These are phyloP conservation scores for Cucumis melo DNA, from an alignment of 306 rosid genomes.

Conservation along the genomic window DNA sequence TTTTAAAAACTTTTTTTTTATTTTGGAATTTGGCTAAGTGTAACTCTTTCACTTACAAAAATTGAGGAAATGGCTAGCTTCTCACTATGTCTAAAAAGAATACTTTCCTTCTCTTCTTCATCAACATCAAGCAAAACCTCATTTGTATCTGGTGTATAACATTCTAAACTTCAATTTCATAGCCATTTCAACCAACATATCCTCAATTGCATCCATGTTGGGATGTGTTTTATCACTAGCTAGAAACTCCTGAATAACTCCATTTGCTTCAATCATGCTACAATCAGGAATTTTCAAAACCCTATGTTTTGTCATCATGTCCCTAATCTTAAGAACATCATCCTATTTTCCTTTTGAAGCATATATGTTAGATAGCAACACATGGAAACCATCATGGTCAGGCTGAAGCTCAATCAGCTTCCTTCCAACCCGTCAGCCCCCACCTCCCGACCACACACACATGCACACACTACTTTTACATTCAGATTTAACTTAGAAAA, in stretches of 20 bases:
- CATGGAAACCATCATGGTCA: constrained; percentile 73
- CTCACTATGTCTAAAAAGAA: constrained; percentile 91
- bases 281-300: constrained; percentile 78
- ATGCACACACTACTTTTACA: too few species aligned
- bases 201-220: constrained; percentile 49
- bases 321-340: constrained; percentile 53
- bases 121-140: constrained; percentile 76
- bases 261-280: constrained; percentile 82
- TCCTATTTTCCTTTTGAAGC: constrained; percentile 72
- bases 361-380: constrained; percentile 64
- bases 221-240: constrained; percentile 76
- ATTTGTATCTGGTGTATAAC: constrained; percentile 78
- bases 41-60: too few species aligned
- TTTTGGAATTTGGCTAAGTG: too few species aligned
- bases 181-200: constrained; percentile 44
- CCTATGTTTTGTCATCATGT: constrained; percentile 75
- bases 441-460: too few species aligned
- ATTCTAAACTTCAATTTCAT: constrained; percentile 62
- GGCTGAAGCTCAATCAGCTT: constrained; percentile 60
- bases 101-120: constrained; percentile 70
- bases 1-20: too few species aligned
- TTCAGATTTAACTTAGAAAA: too few species aligned
- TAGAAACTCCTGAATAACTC: constrained; percentile 69
- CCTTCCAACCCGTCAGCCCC: too few species aligned
- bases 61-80: constrained; percentile 81